Base-by-base conservation (phyloP, 257 asterid species). In the Capsicum chinense region DNA sequence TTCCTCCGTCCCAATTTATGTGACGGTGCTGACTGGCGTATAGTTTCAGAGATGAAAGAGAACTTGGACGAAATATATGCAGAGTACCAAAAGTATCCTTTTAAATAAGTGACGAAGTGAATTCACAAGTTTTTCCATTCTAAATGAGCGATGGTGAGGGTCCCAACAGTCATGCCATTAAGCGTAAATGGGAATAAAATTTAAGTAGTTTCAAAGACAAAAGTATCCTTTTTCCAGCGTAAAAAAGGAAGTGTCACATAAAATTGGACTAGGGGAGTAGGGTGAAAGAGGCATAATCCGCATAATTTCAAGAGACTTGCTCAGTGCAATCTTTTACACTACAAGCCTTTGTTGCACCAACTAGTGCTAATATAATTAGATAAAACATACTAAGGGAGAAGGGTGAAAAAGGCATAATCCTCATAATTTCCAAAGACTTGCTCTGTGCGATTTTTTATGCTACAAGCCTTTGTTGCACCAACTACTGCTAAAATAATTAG, bases 331-430 rank as follows among this genome's bases (percentile, higher is more conserved):
- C 21, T 21, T 76, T 52, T 26, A 26, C 26, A 47, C 26, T 33
- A 76, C 13, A 26, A 52, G 81, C 63, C 81, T 52, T 76, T 76
- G 21, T 78, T 9, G 50, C 62, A 78, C 50, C 64, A 78, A 54
- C 64, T 26, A 54, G 50, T 78, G 50, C 81, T 26, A 57, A 78
- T 26, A 21, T 37, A 78, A 78, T 54, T 48, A 50, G 21, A 67
- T 52, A 67, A 66, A 15, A 82, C 42, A 66, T 52, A 39, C 44
- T 39, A 69, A 39, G 26, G 78, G 78, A 69, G 78, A 15, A 54
- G 63, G 50, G 19, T 33, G 81, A 76, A 14, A 35, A 26, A 54
- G 81, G 81, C 81, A 52, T 33, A 76, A 76, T 52, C 81, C 64
- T 50, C 64, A 21, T 7, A 56, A 56, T 33, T 26, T 78, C 48